Conservation (phyloP, 2,329 filamentous ascomycete genomes). For the Endothia cerciana region DNA sequence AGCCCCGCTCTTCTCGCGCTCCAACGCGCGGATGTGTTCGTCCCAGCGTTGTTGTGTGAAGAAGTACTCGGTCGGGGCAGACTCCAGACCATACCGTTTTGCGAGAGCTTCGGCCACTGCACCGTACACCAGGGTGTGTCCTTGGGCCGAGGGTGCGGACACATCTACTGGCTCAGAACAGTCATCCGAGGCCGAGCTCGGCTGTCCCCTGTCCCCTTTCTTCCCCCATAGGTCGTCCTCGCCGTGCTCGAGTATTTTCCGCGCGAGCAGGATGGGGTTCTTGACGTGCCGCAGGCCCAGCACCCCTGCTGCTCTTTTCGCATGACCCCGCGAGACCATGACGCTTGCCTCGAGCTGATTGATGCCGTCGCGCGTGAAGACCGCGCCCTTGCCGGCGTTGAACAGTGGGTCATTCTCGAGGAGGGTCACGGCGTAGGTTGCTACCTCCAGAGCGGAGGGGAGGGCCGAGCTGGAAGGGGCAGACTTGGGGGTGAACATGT, state of each 20-base stretch:
- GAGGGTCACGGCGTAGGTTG: slow-evolving; percentile 73
- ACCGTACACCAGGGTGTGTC: slow-evolving; percentile 73
- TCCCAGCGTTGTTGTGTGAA: slow-evolving; percentile 76
- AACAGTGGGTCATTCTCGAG: slow-evolving; percentile 83
- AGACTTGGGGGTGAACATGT: slow-evolving; percentile 46
- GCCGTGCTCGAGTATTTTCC: slow-evolving; percentile 69
- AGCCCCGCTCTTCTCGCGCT: slow-evolving; percentile 48
- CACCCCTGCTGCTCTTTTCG: slow-evolving; percentile 79
- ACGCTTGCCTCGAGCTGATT: slow-evolving; percentile 87
- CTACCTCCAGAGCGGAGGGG: slow-evolving; percentile 71
- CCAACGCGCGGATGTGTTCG: slow-evolving; percentile 62
- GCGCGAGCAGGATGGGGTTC: slow-evolving; percentile 78
- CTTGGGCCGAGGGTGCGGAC: slow-evolving; percentile 62
- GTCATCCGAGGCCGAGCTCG: slow-evolving; percentile 37
- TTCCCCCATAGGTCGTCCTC: slow-evolving; percentile 58
- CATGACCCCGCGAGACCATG: slow-evolving; percentile 75
- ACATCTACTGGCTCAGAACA: slow-evolving; percentile 31
- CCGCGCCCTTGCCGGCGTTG: slow-evolving; percentile 82
- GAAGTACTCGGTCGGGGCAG: slow-evolving; percentile 73
- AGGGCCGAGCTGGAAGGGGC: slow-evolving; percentile 27
- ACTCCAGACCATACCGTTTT: slow-evolving; percentile 67
- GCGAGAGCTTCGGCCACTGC: slow-evolving; percentile 72
- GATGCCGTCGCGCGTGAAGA: slow-evolving; percentile 81
- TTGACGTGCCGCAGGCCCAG: slow-evolving; percentile 74
- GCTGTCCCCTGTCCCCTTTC: slow-evolving; percentile 28